These are phyloP conservation scores for Phyllostachys edulis DNA, from an alignment of 176 grass and related monocot genomes.

Conservation along the genomic window DNA sequence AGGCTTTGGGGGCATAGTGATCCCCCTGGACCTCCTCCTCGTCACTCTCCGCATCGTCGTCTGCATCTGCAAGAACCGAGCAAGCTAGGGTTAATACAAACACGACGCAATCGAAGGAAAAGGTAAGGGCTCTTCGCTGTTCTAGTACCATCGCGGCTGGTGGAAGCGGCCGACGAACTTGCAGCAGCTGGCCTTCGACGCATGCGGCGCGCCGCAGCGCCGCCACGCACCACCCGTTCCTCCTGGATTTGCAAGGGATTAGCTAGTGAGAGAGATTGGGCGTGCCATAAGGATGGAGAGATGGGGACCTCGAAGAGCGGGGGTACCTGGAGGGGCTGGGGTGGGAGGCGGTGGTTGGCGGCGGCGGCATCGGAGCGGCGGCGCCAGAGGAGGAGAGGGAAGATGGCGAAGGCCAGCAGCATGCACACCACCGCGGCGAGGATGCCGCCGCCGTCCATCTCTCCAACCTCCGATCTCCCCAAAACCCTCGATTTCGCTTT, in stretches of 20 bases:
- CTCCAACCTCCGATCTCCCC: conserved; percentile 1
- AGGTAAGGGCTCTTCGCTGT: background rate
- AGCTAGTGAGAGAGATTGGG: background rate
- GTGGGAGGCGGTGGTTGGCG: conserved; percentile 49
- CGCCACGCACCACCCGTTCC: conserved; percentile 58
- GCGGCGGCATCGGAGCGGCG: conserved; percentile 50
- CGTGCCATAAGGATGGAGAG: background rate
- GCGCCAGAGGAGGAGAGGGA: conserved; percentile 76
- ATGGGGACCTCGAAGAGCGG: background rate
- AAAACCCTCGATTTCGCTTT: background rate
- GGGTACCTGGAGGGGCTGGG: conserved; percentile 51
- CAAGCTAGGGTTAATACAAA: background rate
- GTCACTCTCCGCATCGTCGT: conserved; percentile 49
- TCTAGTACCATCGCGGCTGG: conserved; percentile 46
- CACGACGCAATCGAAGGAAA: background rate
- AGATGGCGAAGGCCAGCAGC: conserved; percentile 54
- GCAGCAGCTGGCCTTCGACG: conserved; percentile 57
- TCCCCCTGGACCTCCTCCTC: conserved; percentile 57
- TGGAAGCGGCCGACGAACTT: conserved; percentile 61
- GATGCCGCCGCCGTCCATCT: conserved; percentile 66
- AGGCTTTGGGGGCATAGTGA: conserved; percentile 47
- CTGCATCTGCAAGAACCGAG: conserved; percentile 24
- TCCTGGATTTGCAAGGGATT: conserved; percentile 34
- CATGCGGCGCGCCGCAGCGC: conserved; percentile 62
- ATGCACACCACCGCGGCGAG: conserved; percentile 53